Base-by-base conservation (phyloP, 192 early-diverging fungal species). In the Helicostylum pulchrum region DNA sequence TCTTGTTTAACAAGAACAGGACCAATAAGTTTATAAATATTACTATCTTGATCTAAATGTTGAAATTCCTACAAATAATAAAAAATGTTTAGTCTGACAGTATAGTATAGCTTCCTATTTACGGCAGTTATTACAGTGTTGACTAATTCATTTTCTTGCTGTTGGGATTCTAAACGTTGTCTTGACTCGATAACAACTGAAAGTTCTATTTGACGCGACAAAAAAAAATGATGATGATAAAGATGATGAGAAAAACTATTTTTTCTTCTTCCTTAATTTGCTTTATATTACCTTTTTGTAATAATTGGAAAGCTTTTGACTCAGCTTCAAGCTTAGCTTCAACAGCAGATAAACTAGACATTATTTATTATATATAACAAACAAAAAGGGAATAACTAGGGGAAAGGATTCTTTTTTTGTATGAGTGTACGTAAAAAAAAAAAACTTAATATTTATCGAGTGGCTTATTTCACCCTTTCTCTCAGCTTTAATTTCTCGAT, bases 1-100 rank as follows among this genome's bases (percentile, higher is more conserved):
- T 96, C 95, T 73, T 99, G 95, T 78, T 90, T 95, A 10, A 97
- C 90, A 26, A 99, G 79, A 11, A 96, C 95, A 21, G 97, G 97
- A 0, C 97, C 97, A 64, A 95, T 90, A 56, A 99, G 78, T 70
- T 99, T 99, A 84, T 92, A 99, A 19, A 99, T 88, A 53, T 85
- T 89, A 31, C 94, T 80, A 50, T 89, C 89, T 23, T 86, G 84
- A 34, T 91, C 85, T 60, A 99, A 73, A 19, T 83, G 60, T 64
- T 88, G 83, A 74, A 99, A 96, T 83, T 99, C 97, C 83, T 92
- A 62, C 7, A n/a, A 5, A 54, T 50, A 44, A 42, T 8, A 32
- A 39, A 46, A 44, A 12, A n/a, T 10, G 12, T 5, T 21, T 32
- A 17, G 19, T 42, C 30, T 31, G 45, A 14, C 11, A 51, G 11